Base-by-base conservation (phyloP, 352 stramenopile species). In the Globisporangium apiculatum region DNA sequence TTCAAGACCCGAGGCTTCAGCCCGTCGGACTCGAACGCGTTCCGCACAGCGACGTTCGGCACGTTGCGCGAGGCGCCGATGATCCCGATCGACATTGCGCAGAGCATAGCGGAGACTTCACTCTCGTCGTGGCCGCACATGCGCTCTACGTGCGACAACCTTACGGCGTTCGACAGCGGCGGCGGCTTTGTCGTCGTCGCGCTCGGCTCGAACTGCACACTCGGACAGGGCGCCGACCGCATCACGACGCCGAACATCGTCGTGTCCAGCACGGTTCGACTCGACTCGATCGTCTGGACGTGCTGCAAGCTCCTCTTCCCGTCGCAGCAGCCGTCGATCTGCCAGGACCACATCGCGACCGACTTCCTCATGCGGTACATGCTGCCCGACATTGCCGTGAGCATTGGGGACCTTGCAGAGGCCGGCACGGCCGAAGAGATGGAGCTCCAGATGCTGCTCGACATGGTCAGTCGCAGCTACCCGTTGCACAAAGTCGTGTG, bases 211-310 rank as follows among this genome's bases (percentile, higher is more conserved):
- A 62, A 62, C 17, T 71, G 65, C 42, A 54, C 47, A 7, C 35
- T 71, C n/a, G 57, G 51, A 12, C 57, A 61, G 6, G 57, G 48
- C 0, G 15, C 41, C 2, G 51, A 40, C 8, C 41, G 36, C 7
- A n/a, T 48, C 12, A 62, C 51, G 38, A 37, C 41, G n/a, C 43
- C 58, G 46, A 38, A 68, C 40, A 18, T 72, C 54, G 46, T 69
- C 31, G 56, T 66, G 36, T 51, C 62, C 7, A 64, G 61, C 37
- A 66, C 45, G 4, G 24, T 63, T 15, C 56, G 61, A 0, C 43
- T 62, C 12, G 61, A 71, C 42, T 60, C 65, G 38, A 62, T 68
- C 41, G 61, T 61, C 14, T 71, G 65, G 65, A 55, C 65, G 6
- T 59, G 55, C 38, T 71, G 65, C 49, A 56, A 61, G 49, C 56